A percentile compares a stretch with the other conserved stretches of the same genome.
phyloP scores from a whole-genome alignment of 257 asterid genomes.

The Lavandula angustifolia region DNA sequence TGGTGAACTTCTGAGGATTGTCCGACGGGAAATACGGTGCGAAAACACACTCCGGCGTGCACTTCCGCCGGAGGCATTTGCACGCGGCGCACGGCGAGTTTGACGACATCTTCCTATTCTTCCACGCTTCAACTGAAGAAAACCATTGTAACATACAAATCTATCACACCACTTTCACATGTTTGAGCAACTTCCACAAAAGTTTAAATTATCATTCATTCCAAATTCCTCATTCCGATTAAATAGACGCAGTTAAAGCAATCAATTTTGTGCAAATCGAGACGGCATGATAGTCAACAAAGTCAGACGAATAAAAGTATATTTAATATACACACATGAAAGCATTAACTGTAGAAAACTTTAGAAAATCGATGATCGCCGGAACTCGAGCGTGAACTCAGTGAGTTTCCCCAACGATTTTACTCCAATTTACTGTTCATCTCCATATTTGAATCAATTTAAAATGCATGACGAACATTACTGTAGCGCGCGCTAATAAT shows the following conservation, averaged over 20 bases:
- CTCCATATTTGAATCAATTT: slow-evolving; percentile 14
- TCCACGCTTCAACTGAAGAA: slow-evolving; percentile 21
- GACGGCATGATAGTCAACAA: slow-evolving; percentile 39
- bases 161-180: slow-evolving; percentile 28
- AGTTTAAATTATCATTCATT: neutral
- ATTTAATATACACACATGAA: neutral
- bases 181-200: slow-evolving; percentile 5
- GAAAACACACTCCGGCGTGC: slow-evolving; percentile 87
- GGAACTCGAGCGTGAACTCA: neutral
- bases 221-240: neutral
- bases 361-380: neutral
- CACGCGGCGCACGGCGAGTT: slow-evolving; percentile 94
- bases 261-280: slow-evolving; percentile 39
- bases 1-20: slow-evolving; percentile 72
- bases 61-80: slow-evolving; percentile 77
- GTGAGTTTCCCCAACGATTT: neutral
- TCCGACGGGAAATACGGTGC: slow-evolving; percentile 95
- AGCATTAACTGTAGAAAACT: slow-evolving; percentile 27
- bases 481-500: slow-evolving; percentile 18
- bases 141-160: slow-evolving; percentile 19
- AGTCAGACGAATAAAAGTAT: slow-evolving; percentile 26
- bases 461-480: slow-evolving; percentile 40
- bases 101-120: slow-evolving; percentile 57
- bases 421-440: too few relatives aligned
- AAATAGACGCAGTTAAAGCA: slow-evolving; percentile 24